Conservation (phyloP, 129 eudicot species). For the Flaveria robusta region DNA sequence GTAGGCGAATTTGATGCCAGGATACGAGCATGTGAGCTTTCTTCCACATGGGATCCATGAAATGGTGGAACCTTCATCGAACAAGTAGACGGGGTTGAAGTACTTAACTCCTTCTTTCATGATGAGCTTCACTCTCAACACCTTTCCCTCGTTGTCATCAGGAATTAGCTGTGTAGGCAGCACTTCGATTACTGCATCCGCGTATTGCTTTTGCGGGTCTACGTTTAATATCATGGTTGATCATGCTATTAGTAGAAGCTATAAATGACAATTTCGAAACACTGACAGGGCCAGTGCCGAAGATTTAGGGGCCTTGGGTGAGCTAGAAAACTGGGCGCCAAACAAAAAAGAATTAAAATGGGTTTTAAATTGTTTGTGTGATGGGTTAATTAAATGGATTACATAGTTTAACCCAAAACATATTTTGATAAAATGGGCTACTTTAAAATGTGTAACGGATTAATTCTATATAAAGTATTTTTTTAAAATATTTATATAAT, state of each 20-base stretch:
- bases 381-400: no score
- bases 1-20: slow-evolving; percentile 91
- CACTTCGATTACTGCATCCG: slow-evolving; percentile 98
- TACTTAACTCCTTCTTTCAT: slow-evolving; percentile 89
- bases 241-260: slow-evolving; percentile 15
- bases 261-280: background rate
- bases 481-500: no score
- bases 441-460: no score
- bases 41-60: slow-evolving; percentile 97
- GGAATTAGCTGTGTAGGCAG: slow-evolving; percentile 88
- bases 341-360: no score
- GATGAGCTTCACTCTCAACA: slow-evolving; percentile 83
- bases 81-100: slow-evolving; percentile 87
- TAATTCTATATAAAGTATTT: no score
- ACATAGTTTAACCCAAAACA: no score
- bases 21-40: slow-evolving; percentile 93
- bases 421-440: no score
- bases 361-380: no score
- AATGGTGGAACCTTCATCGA: slow-evolving; percentile 92
- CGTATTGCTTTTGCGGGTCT: slow-evolving; percentile 97
- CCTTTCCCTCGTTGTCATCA: slow-evolving; percentile 83
- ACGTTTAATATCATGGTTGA: slow-evolving; percentile 25
- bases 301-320: no score
- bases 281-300: no score
- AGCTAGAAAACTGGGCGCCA: no score